These are phyloP conservation scores for Cunninghamia lanceolata DNA, from an alignment of 75 land plant genomes.

Conservation along the genomic window DNA sequence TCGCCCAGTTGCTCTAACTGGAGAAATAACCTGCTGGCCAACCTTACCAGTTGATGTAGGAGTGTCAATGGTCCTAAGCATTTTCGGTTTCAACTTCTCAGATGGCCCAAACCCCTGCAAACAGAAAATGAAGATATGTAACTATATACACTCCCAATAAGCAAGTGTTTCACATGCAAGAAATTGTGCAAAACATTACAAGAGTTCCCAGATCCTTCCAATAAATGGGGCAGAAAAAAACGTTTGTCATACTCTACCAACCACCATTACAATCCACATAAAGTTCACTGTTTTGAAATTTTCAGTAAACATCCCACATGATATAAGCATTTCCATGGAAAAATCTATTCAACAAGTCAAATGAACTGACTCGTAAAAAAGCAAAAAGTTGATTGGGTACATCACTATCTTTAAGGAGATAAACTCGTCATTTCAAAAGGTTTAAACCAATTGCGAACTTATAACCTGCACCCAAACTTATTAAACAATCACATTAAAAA, in stretches of 20 bases:
- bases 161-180: not conserved
- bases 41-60: not conserved
- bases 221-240: not conserved
- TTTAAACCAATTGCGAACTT: not conserved
- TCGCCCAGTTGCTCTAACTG: constrained; percentile 18
- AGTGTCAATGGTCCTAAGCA: constrained; percentile 14
- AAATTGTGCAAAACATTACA: not conserved
- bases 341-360: not conserved
- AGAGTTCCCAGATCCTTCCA: not conserved
- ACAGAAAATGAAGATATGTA: not conserved
- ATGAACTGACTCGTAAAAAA: not conserved
- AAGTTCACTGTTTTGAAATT: not conserved
- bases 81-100: constrained; percentile 42
- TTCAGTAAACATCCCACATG: not conserved
- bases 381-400: not conserved
- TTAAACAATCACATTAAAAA: not conserved
- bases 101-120: constrained; percentile 30
- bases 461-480: not conserved
- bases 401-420: not conserved
- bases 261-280: not conserved
- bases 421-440: not conserved
- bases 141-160: not conserved
- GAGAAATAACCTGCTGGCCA: constrained; percentile 8
- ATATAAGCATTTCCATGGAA: not conserved
- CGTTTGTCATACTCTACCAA: not conserved